These are phyloP conservation scores for Phialophora verrucosa DNA, from an alignment of 2,329 filamentous ascomycete genomes.

Conservation along the genomic window DNA sequence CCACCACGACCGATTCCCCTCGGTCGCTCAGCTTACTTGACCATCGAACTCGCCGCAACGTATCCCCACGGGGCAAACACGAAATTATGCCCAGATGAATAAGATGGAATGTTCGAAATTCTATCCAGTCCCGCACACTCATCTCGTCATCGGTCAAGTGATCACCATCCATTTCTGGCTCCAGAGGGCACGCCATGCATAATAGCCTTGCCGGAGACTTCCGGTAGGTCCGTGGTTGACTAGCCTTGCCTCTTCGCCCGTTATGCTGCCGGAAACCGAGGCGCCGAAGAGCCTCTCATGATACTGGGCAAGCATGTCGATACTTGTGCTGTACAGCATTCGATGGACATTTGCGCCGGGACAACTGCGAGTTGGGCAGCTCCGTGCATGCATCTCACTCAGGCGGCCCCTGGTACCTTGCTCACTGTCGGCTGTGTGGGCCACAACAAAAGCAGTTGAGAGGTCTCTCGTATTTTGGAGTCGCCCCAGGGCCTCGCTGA, in stretches of 20 bases:
- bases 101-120: constrained; percentile 14
- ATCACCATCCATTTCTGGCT: constrained; percentile 4
- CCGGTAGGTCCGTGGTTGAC: constrained; percentile 25
- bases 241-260: constrained; percentile 11
- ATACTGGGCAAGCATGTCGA: neutral
- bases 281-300: constrained; percentile 20
- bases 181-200: constrained; percentile 6
- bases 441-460: neutral
- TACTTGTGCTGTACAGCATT: neutral
- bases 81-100: constrained; percentile 9
- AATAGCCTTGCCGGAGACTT: constrained; percentile 24
- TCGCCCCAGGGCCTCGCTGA: constrained; percentile 13
- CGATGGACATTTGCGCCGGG: neutral
- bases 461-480: neutral
- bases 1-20: neutral
- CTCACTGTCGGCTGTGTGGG: neutral
- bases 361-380: neutral
- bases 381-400: constrained; percentile 1
- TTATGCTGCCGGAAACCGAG: constrained; percentile 6
- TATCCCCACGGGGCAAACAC: constrained; percentile 16
- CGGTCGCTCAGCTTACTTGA: constrained; percentile 18
- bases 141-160: constrained; percentile 33
- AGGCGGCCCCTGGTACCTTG: constrained; percentile 1
- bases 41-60: constrained; percentile 10
- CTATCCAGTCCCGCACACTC: neutral